Evolutionary conservation across 2,329 filamentous ascomycete genomes (phyloP).

Genomic region (Tolypocladium guangdongense): DNA sequence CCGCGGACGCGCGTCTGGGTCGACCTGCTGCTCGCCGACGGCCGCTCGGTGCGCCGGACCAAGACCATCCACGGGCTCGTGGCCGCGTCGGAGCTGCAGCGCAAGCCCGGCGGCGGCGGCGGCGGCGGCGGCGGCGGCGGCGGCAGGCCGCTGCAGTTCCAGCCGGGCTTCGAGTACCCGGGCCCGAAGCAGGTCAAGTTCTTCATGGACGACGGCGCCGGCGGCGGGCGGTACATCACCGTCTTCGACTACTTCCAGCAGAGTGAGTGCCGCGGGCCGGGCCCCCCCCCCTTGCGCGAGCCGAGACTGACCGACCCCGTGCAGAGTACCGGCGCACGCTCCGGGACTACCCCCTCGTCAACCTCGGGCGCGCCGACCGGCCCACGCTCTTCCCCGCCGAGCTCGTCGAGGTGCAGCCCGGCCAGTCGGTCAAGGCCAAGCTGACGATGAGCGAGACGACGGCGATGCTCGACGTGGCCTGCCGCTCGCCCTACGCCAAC

Average conservation of each 20-base stretch:
- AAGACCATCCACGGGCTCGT: constrained; percentile 20
- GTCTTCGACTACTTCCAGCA: constrained; percentile 33
- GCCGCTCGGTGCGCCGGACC: constrained; percentile 16
- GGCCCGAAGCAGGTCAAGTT: constrained; percentile 23
- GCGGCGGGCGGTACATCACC: constrained; percentile 16
- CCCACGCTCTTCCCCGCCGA: constrained; percentile 59
- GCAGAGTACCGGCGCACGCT: constrained; percentile 24
- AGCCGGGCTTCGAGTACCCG: constrained; percentile 13
- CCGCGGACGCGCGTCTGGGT: constrained; percentile 26
- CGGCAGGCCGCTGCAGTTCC: constrained; percentile 13
- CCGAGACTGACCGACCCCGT: neutral
- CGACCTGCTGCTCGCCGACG: constrained; percentile 18
- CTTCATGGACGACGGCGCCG: constrained; percentile 14
- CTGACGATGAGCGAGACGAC: constrained; percentile 50
- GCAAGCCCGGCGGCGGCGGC: constrained; percentile 7
- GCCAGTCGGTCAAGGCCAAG: constrained; percentile 52
- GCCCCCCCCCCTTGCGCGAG: neutral
- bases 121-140: too few species aligned
- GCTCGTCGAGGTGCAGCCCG: constrained; percentile 49
- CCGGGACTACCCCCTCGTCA: constrained; percentile 47
- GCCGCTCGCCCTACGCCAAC: constrained; percentile 54
- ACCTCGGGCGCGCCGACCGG: constrained; percentile 46
- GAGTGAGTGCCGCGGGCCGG: too few species aligned
- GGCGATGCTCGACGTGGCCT: constrained; percentile 63
- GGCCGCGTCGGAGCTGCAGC: constrained; percentile 9